phyloP scores from a whole-genome alignment of 495 filamentous ascomycete species.

The Monascus purpureus region DNA sequence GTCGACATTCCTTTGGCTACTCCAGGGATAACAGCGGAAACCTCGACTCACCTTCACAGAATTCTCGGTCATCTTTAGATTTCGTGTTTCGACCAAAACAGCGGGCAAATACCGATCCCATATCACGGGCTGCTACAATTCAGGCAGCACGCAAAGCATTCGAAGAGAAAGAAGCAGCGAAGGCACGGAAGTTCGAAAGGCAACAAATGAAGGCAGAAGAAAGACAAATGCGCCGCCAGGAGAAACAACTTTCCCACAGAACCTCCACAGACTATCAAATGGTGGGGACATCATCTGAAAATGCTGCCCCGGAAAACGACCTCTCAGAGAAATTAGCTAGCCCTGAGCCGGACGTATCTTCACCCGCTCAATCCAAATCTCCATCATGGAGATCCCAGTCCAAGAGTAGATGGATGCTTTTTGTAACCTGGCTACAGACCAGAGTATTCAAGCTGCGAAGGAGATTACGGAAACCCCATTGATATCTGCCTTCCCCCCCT shows the following conservation, averaged over 20 bases:
- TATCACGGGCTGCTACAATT: slow-evolving; percentile 38
- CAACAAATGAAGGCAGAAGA: slow-evolving; percentile 38
- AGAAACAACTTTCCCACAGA: slow-evolving; percentile 15
- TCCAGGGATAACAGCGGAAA: slow-evolving; percentile 29
- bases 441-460: slow-evolving; percentile 31
- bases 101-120: slow-evolving; percentile 32
- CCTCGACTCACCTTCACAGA: slow-evolving; percentile 32
- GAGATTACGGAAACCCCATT: slow-evolving; percentile 18
- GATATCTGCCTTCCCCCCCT: too few species aligned
- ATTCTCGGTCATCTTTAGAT: slow-evolving; percentile 42
- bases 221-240: slow-evolving; percentile 21
- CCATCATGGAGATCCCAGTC: slow-evolving; percentile 23
- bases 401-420: slow-evolving; percentile 32
- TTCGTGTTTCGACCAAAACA: slow-evolving; percentile 38
- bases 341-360: slow-evolving; percentile 1
- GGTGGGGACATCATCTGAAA: slow-evolving; percentile 2
- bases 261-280: slow-evolving; percentile 10
- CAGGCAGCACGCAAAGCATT: slow-evolving; percentile 43
- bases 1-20: slow-evolving; percentile 36
- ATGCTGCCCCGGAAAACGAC: slow-evolving; percentile 1
- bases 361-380: slow-evolving; percentile 2
- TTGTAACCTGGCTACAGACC: slow-evolving; percentile 34
- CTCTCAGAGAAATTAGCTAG: not conserved
- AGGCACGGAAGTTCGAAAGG: slow-evolving; percentile 39
- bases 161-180: slow-evolving; percentile 44